These are phyloP conservation scores for Trichoderma erinaceum DNA, from an alignment of 495 filamentous ascomycete species.

Conservation along the genomic window DNA sequence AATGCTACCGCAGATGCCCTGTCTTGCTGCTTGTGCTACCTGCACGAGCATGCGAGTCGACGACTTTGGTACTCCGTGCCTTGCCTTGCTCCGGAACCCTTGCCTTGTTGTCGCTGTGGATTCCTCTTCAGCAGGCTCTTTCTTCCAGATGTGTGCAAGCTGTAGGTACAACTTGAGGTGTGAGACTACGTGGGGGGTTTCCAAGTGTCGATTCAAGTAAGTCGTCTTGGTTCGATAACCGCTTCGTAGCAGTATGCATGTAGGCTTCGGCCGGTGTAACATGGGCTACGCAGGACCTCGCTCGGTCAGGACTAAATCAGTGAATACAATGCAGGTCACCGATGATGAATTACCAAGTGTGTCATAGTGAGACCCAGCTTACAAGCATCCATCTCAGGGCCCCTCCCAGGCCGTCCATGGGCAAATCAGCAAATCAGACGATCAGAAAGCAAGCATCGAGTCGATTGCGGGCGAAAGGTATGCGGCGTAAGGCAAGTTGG, in stretches of 20 bases:
- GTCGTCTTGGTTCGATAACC: no score
- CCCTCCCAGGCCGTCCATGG: no score
- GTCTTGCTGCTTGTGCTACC: background rate
- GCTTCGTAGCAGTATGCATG: no score
- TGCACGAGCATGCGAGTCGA: slow-evolving; percentile 6
- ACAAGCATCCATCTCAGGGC: background rate
- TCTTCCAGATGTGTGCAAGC: no score
- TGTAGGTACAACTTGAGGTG: no score
- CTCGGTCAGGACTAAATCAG: slow-evolving; percentile 1
- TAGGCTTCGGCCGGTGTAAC: no score
- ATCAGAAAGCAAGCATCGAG: no score
- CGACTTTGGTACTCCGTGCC: background rate
- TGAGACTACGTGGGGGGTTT: no score
- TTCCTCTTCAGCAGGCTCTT: no score
- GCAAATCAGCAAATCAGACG: no score
- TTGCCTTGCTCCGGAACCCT: background rate
- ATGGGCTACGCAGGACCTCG: background rate
- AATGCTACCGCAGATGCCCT: slow-evolving; percentile 5
- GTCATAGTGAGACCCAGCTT: background rate
- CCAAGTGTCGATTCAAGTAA: no score
- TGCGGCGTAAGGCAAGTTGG: background rate
- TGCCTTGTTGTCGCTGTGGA: background rate
- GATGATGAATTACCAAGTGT: background rate
- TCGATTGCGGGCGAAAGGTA: background rate
- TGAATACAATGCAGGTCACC: background rate